Evolutionary conservation across 2,329 filamentous ascomycete genomes (phyloP).

Genomic region (Onygenales sp.): DNA sequence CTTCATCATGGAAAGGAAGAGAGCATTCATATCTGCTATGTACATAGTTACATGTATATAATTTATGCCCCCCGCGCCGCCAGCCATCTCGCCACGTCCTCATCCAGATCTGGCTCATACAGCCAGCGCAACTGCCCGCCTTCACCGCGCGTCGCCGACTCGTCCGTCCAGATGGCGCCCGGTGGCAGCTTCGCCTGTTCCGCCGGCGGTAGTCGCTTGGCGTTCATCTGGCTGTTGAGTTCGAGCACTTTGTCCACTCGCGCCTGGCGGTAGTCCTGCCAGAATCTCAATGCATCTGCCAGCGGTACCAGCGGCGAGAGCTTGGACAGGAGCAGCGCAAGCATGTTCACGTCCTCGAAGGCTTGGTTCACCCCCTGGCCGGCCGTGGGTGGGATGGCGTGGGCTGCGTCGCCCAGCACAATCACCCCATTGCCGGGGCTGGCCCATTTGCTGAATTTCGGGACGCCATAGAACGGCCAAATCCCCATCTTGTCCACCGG

Average conservation of each 20-base stretch:
- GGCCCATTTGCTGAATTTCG: slow-evolving; percentile 37
- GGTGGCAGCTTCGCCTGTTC: not conserved
- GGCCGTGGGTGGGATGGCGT: slow-evolving; percentile 52
- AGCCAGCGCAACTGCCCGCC: not conserved
- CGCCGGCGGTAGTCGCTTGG: slow-evolving; percentile 33
- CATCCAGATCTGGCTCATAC: not conserved
- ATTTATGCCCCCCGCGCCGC: not conserved
- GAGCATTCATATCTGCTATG: no score
- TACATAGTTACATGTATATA: no score
- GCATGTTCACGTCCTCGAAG: slow-evolving; percentile 44
- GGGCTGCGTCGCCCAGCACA: slow-evolving; percentile 53
- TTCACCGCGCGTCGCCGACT: not conserved
- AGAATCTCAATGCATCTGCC: slow-evolving; percentile 26
- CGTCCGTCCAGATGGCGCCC: not conserved
- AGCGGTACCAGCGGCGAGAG: slow-evolving; percentile 13
- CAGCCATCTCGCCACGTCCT: not conserved
- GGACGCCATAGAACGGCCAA: slow-evolving; percentile 44
- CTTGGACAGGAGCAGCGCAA: slow-evolving; percentile 32
- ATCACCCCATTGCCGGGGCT: slow-evolving; percentile 30
- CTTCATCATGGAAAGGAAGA: no score
- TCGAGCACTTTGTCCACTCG: slow-evolving; percentile 40
- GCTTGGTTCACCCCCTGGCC: slow-evolving; percentile 51
- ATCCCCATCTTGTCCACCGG: slow-evolving; percentile 31
- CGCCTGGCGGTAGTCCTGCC: slow-evolving; percentile 41
- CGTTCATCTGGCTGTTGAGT: slow-evolving; percentile 41